phyloP scores from a whole-genome alignment of 2,329 filamentous ascomycete species.

The Arthrobotrys conoides region DNA sequence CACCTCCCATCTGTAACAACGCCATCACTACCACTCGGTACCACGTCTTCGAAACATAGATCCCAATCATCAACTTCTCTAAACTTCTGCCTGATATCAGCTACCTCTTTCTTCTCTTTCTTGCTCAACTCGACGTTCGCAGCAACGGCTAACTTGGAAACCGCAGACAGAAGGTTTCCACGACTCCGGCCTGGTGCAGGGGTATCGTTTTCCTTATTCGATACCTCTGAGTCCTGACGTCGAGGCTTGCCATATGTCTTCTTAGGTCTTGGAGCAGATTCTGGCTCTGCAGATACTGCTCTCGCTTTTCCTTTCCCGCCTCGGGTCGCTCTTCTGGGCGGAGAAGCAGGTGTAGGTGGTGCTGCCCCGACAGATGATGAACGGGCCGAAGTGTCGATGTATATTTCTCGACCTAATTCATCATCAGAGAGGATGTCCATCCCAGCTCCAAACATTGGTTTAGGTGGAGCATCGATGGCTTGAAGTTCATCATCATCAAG shows the following conservation, averaged over 20 bases:
- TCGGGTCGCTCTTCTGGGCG: constrained; percentile 20
- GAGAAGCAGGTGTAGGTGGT: constrained; percentile 46
- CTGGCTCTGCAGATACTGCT: constrained; percentile 45
- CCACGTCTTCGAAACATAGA: constrained; percentile 64
- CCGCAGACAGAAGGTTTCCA: constrained; percentile 20
- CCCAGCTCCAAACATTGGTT: constrained; percentile 44
- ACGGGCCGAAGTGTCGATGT: constrained; percentile 52
- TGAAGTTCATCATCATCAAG: constrained; percentile 54
- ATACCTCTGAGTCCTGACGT: constrained; percentile 55
- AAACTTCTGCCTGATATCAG: constrained; percentile 50
- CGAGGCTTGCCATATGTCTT: constrained; percentile 51
- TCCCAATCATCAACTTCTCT: constrained; percentile 57
- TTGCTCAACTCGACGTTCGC: constrained; percentile 52
- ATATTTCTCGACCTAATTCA: constrained; percentile 54
- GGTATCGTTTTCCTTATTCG: constrained; percentile 60
- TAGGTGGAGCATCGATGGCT: constrained; percentile 51
- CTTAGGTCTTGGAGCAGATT: constrained; percentile 13
- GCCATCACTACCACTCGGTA: constrained; percentile 49
- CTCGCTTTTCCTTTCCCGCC: constrained; percentile 42
- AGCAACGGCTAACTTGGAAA: constrained; percentile 37
- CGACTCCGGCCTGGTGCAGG: constrained; percentile 25
- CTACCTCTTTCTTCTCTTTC: constrained; percentile 63
- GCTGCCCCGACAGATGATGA: constrained; percentile 51
- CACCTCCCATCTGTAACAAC: constrained; percentile 43
- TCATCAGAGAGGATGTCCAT: constrained; percentile 58